Base-by-base conservation (phyloP, 352 stramenopile species). In the Globisporangium polare region DNA sequence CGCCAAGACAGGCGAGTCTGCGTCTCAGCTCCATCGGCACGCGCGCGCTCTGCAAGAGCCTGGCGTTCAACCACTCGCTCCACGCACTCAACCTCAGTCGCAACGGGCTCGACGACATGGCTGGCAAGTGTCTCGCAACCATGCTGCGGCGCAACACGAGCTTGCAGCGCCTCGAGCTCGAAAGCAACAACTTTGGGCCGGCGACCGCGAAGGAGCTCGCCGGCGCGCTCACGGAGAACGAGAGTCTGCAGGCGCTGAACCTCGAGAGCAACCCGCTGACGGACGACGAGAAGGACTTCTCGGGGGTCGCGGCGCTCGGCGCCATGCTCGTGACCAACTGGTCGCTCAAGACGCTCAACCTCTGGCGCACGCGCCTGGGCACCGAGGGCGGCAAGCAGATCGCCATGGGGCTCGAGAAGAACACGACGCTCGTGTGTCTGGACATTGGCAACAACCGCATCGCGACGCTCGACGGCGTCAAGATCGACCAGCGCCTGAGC, bases 381-480 rank as follows among this genome's bases (percentile, higher is more conserved):
- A 70, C 62, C 5, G 78, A 90, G 42, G 83, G 81, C 35, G 84
- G 84, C 31, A 89, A 88, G 68, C 75, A 86, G 12, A 58, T 93
- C 8, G 80, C 76, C 20, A 52, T 80, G 17, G 78, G 78, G 15
- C 58, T 93, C 33, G 74, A 77, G 53, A 67, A 70, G 33, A 93
- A 93, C 58, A 53, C 53, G 5, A 75, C 72, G 20, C 54, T 93
- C 31, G 64, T 91, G 42, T 91, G 84, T 49, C 71, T 93, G n/a
- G 84, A 93, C 62, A 68, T 91, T 18, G 84, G 84, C 41, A 91
- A 90, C 73, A 93, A 93, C 75, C 83, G 83, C 58, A 75, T 93
- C 18, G 67, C 66, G 17, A 73, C 69, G 7, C 60, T 60, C 17
- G 84, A 93, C 56, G 84, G 67, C 20, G 69, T 75, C 13, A 62